Conservation (phyloP, 2,329 filamentous ascomycete species). For the Sporothrix sp. region DNA sequence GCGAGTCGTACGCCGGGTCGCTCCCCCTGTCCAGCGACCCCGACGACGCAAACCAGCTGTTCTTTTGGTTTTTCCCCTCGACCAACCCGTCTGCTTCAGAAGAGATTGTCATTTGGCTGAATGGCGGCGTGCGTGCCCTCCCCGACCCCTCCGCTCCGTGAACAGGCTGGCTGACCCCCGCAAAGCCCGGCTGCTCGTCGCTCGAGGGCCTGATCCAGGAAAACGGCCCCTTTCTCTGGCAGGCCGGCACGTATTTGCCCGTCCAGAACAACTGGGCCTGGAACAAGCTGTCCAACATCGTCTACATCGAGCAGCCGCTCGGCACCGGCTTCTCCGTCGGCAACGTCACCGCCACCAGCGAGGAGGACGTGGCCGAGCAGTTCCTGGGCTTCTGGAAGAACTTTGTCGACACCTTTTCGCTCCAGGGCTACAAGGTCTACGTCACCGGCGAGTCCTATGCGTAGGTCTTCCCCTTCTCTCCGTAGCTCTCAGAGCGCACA, state of each 20-base stretch:
- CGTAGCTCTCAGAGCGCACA: neutral
- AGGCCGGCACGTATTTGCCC: conserved; percentile 57
- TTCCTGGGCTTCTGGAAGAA: conserved; percentile 74
- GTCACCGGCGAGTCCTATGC: conserved; percentile 66
- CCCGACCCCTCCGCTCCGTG: neutral
- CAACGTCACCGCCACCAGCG: conserved; percentile 50
- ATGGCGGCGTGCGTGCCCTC: conserved; percentile 36
- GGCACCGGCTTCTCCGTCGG: conserved; percentile 62
- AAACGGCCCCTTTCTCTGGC: conserved; percentile 65
- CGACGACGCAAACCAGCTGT: conserved; percentile 40
- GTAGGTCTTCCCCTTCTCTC: conserved; percentile 15
- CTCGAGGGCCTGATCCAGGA: conserved; percentile 64
- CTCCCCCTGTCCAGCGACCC: conserved; percentile 44
- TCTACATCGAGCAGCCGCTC: conserved; percentile 64
- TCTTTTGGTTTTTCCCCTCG: conserved; percentile 59
- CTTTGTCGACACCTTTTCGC: conserved; percentile 60
- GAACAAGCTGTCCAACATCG: conserved; percentile 65
- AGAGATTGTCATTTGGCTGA: conserved; percentile 54
- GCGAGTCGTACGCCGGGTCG: conserved; percentile 54
- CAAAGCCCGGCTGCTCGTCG: conserved; percentile 47
- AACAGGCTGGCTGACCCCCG: neutral
- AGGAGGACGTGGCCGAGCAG: conserved; percentile 59
- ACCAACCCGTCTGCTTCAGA: conserved; percentile 39
- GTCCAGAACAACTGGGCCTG: conserved; percentile 61
- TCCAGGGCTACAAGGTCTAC: conserved; percentile 60